phyloP scores from a whole-genome alignment of 257 asterid species.

The Agastache rugosa region DNA sequence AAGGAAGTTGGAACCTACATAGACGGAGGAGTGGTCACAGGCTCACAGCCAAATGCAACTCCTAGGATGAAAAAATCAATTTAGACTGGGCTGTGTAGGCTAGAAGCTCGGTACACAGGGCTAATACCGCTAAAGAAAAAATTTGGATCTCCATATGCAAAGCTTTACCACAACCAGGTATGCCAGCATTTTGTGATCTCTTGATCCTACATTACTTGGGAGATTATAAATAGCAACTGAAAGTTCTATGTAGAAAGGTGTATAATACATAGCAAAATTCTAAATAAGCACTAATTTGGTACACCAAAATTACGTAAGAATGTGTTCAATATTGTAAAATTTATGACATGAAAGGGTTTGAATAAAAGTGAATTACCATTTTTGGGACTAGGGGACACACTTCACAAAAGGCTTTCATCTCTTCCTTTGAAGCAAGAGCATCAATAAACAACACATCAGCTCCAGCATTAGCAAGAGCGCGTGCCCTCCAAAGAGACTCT shows the following conservation, averaged over 20 bases:
- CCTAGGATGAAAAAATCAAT: too few species aligned
- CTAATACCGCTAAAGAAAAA: too few species aligned
- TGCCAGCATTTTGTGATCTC: not conserved
- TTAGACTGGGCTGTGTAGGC: too few species aligned
- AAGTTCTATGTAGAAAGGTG: not conserved
- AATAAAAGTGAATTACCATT: constrained; percentile 56
- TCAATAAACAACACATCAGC: constrained; percentile 95
- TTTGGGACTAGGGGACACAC: constrained; percentile 82
- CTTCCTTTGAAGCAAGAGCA: constrained; percentile 92
- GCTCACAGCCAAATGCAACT: too few species aligned
- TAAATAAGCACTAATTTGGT: not conserved
- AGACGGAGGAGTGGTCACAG: too few species aligned
- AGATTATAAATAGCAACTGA: not conserved
- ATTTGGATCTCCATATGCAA: too few species aligned
- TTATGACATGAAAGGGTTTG: not conserved
- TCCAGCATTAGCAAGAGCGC: constrained; percentile 88
- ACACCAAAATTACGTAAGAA: constrained; percentile 2
- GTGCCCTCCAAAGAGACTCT: constrained; percentile 90
- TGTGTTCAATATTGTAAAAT: not conserved
- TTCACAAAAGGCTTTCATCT: constrained; percentile 86
- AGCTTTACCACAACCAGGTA: too few species aligned
- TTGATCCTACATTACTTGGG: not conserved
- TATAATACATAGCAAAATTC: not conserved
- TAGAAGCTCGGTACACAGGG: too few species aligned
- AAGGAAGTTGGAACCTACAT: too few species aligned